phyloP scores from a whole-genome alignment of 345 rosid species.

The Eucalyptus curtisii region DNA sequence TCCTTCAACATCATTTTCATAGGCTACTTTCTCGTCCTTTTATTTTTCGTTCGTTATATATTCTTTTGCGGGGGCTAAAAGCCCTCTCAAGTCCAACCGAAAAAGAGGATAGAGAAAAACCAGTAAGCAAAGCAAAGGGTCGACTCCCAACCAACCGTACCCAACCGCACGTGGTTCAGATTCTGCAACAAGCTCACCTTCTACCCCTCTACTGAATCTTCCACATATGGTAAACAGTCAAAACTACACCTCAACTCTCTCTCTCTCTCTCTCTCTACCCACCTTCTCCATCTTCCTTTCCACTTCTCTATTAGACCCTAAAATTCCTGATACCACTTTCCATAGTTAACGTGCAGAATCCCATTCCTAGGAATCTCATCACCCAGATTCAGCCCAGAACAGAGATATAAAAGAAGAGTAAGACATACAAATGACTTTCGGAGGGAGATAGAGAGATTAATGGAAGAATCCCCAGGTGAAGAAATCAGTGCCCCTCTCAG shows the following conservation, averaged over 20 bases:
- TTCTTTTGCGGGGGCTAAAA: neutral
- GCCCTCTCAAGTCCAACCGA: neutral
- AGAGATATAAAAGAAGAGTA: neutral
- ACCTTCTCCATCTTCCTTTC: neutral
- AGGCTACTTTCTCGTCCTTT: neutral
- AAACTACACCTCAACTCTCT: neutral
- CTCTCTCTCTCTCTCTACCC: neutral
- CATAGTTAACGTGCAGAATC: neutral
- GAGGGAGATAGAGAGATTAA: neutral
- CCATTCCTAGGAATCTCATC: neutral
- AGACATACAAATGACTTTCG: neutral
- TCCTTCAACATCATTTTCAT: neutral
- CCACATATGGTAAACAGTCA: neutral
- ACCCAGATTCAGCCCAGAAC: neutral
- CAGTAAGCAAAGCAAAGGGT: neutral
- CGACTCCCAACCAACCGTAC: neutral
- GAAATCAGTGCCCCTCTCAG: slow-evolving; percentile 34
- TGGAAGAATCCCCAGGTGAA: slow-evolving; percentile 11
- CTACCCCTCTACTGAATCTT: neutral
- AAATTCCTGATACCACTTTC: neutral
- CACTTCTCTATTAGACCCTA: neutral
- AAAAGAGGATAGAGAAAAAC: neutral
- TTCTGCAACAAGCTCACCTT: neutral
- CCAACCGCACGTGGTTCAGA: neutral
- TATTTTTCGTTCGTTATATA: neutral